A percentile compares a stretch with the other conserved stretches of the same genome.
These are phyloP conservation scores for Nematocida displodere DNA, from an alignment of 371 early-diverging fungal genomes.

Conservation along the genomic window DNA sequence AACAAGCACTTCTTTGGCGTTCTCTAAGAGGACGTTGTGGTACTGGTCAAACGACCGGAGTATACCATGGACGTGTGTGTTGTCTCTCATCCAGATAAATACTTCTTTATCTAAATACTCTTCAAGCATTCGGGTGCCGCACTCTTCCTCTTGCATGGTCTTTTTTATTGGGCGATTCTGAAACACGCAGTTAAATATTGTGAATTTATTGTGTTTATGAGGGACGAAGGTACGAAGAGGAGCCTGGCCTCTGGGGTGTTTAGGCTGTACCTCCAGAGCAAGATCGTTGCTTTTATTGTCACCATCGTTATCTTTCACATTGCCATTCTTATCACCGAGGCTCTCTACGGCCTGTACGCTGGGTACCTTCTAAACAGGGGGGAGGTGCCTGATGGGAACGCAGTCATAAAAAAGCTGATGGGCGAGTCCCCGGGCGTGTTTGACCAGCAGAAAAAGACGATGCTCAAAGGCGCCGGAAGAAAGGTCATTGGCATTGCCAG, in stretches of 20 bases:
- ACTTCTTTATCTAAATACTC: conserved; percentile 62
- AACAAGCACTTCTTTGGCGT: conserved; percentile 52
- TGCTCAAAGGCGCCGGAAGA: background rate
- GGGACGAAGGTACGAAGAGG: background rate
- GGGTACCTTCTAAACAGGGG: background rate
- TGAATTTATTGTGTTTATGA: conserved; percentile 45
- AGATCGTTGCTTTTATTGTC: conserved; percentile 19
- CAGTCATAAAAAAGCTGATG: background rate
- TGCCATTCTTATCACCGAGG: conserved; percentile 6
- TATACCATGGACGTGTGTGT: conserved; percentile 56
- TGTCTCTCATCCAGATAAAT: conserved; percentile 56
- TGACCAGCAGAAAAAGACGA: background rate
- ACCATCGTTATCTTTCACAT: conserved; percentile 27
- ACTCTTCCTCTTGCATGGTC: background rate
- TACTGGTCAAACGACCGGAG: conserved; percentile 66
- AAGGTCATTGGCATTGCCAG: conserved; percentile 3
- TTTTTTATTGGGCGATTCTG: conserved; percentile 12
- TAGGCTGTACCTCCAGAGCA: conserved; percentile 25
- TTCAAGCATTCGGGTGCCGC: conserved; percentile 51
- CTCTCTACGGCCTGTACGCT: background rate
- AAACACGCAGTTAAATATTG: conserved; percentile 45
- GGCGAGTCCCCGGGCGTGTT: background rate
- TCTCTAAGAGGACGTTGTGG: conserved; percentile 62
- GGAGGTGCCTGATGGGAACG: conserved; percentile 10
- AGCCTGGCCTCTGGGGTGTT: conserved; percentile 1